Evolutionary conservation across 257 asterid species (phyloP), one percentile per base, ranked within the genome.

Genomic region (Prunella vulgaris): DNA sequence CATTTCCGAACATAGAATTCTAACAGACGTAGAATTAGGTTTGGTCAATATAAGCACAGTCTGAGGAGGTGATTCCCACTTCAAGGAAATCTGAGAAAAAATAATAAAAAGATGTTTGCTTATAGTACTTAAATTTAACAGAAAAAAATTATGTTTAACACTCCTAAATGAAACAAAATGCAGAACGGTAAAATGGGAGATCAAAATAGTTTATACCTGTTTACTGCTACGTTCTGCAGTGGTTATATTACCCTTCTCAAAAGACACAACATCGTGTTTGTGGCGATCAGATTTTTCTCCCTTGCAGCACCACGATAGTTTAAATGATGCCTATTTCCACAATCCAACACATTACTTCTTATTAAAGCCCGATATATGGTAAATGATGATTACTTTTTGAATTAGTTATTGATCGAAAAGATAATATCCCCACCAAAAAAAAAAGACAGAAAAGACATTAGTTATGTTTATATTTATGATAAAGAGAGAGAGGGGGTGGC

Each of bases 191-290:
- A 14, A 12, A 35, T 27, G 53, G 28, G 61, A 79, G 54, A 71
- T 35, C 70, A 40, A 69, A 72, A 15, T 40, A 68, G 67, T 54
- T 27, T 32, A 38, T 60, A 93, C 99, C 95, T 93, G 97, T 76
- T 87, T 93, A 71, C 95, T 93, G 81, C 96, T 93, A 61, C 99
- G 95, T 75, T 86, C 97, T 8, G 97, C 95, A 66, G 97, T 84
- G 71, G 96, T 88, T 78, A 93, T 93, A 79, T 93, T 80, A 59
- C 99, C 99, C 82, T 83, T 87, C 74, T 90, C 99, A 75, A 93
- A 93, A 42, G 99, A 93, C 77, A 93, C 99, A 54, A 93, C 72
- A 69, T 93, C 97, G 46, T 88, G 99, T 73, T 88, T 93, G 84
- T 90, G 90, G 76, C 89, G 96, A 71, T 93, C 88, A 74, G 86